These are phyloP conservation scores for Cryptomeria japonica DNA, from an alignment of 75 land plant species.

Conservation along the genomic window DNA sequence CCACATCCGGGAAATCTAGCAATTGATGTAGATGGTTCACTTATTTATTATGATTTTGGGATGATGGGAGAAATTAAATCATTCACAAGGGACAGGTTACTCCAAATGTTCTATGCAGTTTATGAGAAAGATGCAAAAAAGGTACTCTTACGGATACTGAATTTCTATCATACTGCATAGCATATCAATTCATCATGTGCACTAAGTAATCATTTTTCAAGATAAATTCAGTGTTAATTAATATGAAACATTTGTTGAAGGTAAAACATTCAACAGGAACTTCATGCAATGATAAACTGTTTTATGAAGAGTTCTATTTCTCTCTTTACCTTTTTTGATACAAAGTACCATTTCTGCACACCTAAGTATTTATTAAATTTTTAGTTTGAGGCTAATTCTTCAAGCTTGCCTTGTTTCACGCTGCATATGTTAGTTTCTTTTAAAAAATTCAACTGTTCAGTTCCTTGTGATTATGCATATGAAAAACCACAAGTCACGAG, in stretches of 20 bases:
- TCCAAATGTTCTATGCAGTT: constrained; percentile 92
- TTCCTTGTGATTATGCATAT: not conserved
- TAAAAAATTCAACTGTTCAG: not conserved
- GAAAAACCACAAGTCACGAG: not conserved
- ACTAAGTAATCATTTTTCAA: not conserved
- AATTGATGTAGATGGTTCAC: constrained; percentile 78
- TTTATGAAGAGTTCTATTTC: not conserved
- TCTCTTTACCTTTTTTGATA: not conserved
- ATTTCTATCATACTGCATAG: not conserved
- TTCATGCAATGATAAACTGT: not conserved
- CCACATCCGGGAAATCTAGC: constrained; percentile 99
- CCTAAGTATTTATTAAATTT: not conserved
- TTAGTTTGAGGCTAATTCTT: not conserved
- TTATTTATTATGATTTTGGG: constrained; percentile 98
- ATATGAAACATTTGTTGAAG: not conserved
- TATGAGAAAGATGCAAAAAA: constrained; percentile 97
- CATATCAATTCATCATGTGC: not conserved
- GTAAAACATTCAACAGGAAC: not conserved
- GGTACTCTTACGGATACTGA: constrained; percentile 25
- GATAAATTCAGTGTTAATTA: not conserved
- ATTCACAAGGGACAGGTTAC: constrained; percentile 81
- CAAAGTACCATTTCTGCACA: not conserved
- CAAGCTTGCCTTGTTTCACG: not conserved
- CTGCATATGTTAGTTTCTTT: not conserved
- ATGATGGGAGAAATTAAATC: constrained; percentile 99